These are phyloP conservation scores for Xylaria sp. DNA, from an alignment of 2,329 filamentous ascomycete species.

Conservation along the genomic window DNA sequence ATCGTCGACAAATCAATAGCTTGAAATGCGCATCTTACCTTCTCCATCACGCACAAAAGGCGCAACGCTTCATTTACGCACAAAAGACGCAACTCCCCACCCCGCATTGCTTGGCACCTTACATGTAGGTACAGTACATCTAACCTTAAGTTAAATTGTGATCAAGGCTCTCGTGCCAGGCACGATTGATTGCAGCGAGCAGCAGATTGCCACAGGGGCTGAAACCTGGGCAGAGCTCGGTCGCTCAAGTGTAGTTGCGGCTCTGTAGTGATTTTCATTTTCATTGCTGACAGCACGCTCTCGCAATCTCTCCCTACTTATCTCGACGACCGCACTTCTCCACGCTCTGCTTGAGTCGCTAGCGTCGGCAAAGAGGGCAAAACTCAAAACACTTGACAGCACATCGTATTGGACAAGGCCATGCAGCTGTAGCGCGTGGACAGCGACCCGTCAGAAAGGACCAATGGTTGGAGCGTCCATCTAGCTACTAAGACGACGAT, in stretches of 20 bases:
- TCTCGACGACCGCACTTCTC: too few species aligned
- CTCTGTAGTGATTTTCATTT: too few species aligned
- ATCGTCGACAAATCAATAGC: background rate
- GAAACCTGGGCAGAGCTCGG: background rate
- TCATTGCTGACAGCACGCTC: background rate
- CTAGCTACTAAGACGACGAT: background rate
- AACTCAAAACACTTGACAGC: conserved; percentile 1
- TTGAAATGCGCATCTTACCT: background rate
- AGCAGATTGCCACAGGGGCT: background rate
- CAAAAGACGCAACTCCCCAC: conserved; percentile 20
- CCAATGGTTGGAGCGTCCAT: background rate
- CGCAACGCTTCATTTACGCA: conserved; percentile 1
- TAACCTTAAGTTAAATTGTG: background rate
- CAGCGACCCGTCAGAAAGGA: conserved; percentile 3
- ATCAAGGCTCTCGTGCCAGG: background rate
- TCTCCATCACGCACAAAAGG: conserved; percentile 17
- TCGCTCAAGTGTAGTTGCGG: background rate
- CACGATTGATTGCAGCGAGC: background rate
- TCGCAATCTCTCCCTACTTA: background rate
- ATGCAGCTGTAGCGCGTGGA: background rate
- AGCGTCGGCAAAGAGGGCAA: background rate
- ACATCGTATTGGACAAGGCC: background rate
- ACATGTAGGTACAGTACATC: background rate
- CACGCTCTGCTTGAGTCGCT: too few species aligned
- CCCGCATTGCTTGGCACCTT: conserved; percentile 6